Evolutionary conservation across 148 eudicot genomes (phyloP).

Genomic region (Cornus suecica): DNA sequence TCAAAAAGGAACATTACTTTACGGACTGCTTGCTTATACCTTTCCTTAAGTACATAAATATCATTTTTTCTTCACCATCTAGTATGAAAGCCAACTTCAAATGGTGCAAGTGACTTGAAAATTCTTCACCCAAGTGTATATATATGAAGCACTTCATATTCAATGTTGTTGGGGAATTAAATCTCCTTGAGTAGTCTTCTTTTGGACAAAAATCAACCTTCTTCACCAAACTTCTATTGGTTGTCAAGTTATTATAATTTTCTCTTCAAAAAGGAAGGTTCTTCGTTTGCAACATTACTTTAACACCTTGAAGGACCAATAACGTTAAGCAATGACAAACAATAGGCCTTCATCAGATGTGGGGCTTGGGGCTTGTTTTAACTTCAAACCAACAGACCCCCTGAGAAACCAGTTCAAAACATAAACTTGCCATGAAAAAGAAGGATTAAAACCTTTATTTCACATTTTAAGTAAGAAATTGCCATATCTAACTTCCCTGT

Average conservation of each 20-base stretch:
- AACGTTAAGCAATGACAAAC: constrained; percentile 50
- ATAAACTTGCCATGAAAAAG: constrained; percentile 39
- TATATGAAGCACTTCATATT: constrained; percentile 36
- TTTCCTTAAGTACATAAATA: no score
- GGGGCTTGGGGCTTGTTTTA: constrained; percentile 88
- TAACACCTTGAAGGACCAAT: constrained; percentile 52
- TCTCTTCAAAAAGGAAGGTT: constrained; percentile 51
- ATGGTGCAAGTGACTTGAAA: constrained; percentile 47
- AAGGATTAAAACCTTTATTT: constrained; percentile 17
- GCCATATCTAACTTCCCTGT: neutral
- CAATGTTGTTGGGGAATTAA: constrained; percentile 39
- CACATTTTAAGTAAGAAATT: constrained; percentile 5
- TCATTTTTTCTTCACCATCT: no score
- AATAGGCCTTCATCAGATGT: constrained; percentile 64
- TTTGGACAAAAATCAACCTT: constrained; percentile 44
- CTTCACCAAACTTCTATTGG: constrained; percentile 62
- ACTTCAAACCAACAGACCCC: constrained; percentile 87
- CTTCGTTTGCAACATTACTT: constrained; percentile 51
- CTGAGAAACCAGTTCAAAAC: constrained; percentile 81
- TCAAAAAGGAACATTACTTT: constrained; percentile 47
- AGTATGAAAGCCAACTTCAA: constrained; percentile 45
- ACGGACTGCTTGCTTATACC: no score
- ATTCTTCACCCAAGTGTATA: constrained; percentile 41
- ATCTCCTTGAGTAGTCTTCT: constrained; percentile 50
- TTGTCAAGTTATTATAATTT: constrained; percentile 32